Percentiles rank a stretch among this genome's conserved stretches.
Evolutionary conservation across 73 alveolate genomes (phyloP).

Genomic region (Tetrahymena elliotti): DNA sequence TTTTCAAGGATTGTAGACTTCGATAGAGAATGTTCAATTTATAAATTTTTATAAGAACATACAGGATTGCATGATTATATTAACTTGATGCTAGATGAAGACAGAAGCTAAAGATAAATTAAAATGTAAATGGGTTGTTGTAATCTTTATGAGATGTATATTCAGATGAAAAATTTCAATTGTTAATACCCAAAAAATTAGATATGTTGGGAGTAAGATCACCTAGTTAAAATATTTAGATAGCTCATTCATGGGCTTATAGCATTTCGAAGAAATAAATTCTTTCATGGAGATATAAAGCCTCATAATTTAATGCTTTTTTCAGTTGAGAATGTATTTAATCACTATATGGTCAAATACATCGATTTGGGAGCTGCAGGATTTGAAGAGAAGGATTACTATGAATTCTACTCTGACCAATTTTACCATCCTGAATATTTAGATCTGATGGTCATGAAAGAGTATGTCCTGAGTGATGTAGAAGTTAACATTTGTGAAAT

Average conservation of each 20-base stretch:
- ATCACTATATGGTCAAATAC: neutral
- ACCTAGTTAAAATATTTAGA: neutral
- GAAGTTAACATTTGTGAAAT: neutral
- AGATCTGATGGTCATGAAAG: neutral
- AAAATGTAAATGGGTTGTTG: neutral
- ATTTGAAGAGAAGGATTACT: neutral
- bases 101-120: neutral
- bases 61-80: neutral
- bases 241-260: neutral
- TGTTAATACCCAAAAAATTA: neutral
- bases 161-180: neutral
- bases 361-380: neutral
- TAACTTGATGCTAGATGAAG: neutral
- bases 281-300: neutral
- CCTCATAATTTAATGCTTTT: neutral
- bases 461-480: neutral
- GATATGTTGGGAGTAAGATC: neutral
- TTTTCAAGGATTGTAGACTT: neutral
- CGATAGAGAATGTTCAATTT: neutral
- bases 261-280: neutral
- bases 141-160: neutral
- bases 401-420: neutral
- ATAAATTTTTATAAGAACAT: neutral
- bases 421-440: neutral
- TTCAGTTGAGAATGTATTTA: neutral